Evolutionary conservation across 2,329 filamentous ascomycete species (phyloP), one percentile per base, ranked within the genome.

Genomic region (Zymoseptoria tritici): DNA sequence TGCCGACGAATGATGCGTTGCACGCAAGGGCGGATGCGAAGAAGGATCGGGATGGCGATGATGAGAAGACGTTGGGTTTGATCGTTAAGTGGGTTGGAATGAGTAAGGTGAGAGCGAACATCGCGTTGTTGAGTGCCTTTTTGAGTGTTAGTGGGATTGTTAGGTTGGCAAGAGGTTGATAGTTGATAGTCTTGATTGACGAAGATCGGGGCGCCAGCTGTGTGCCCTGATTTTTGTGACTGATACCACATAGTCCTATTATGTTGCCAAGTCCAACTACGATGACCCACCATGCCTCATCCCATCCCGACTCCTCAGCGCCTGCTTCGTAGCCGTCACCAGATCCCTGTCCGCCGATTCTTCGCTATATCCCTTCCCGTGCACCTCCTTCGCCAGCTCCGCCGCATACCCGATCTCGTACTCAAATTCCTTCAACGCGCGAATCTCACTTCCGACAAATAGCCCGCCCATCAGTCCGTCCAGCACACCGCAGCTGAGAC

Each of bases 381-480:
- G 26, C 21, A 52, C 22, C 31, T 29, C 61, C 54, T 61, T 60
- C 21, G 73, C 73, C 52, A 61, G 63, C 26, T 64, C 61, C 62
- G 73, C 85, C 11, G 87, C 87, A 71, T 89, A 92, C 55, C 78
- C 78, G 24, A 97, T 86, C 75, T 99, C 94, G 89, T 91, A 97
- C 72, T 94, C 85, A 76, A 97, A 97, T 77, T 99, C 94, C 68
- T 85, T 87, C 57, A 99, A 77, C 3, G 88, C 87, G 60, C 91
- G 82, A 60, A 97, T 76, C 77, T 99, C 94, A 62, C 85, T 86
- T 9, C 88, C 86, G 60, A 96, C 87, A 73, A 99, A 99, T 54
- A 97, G 74, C 0, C 94, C 82, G 0, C 91, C 89, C 72, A 97
- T 89, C 49, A 97, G 75, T 0, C 93, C 92, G 71, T 97, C 90